These are phyloP conservation scores for Isoetes taiwanensis DNA, from an alignment of 75 land plant genomes.

Conservation along the genomic window DNA sequence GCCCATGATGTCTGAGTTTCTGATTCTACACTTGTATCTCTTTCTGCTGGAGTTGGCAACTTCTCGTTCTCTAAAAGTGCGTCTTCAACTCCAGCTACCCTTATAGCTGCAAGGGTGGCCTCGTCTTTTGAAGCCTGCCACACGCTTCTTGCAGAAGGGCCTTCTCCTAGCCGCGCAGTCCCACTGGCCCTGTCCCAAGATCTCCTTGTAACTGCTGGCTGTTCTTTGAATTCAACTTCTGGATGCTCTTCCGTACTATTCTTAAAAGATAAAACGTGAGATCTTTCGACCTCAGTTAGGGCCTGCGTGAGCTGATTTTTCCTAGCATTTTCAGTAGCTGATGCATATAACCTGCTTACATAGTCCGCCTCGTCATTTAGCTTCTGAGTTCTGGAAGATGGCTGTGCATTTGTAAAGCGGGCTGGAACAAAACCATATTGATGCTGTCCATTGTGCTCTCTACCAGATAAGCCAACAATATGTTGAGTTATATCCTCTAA, in stretches of 20 bases:
- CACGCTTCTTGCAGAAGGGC: slow-evolving; percentile 94
- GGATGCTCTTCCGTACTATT: slow-evolving; percentile 33
- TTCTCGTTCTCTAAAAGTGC: slow-evolving; percentile 5
- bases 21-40: slow-evolving; percentile 36
- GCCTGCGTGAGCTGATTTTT: slow-evolving; percentile 10
- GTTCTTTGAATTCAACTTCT: too few relatives aligned
- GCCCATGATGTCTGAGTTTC: slow-evolving; percentile 42
- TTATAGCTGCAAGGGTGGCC: slow-evolving; percentile 88
- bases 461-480: too few relatives aligned
- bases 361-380: too few relatives aligned
- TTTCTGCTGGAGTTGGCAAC: slow-evolving; percentile 21
- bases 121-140: slow-evolving; percentile 99
- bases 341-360: too few relatives aligned
- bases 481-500: slow-evolving; percentile 79
- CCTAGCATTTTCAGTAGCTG: too few relatives aligned
- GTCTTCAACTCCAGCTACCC: slow-evolving; percentile 92
- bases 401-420: too few relatives aligned
- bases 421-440: too few relatives aligned
- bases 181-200: slow-evolving; percentile 75
- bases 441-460: too few relatives aligned
- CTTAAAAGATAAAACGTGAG: slow-evolving; percentile 11
- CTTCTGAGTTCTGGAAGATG: too few relatives aligned
- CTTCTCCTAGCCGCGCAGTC: slow-evolving; percentile 77
- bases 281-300: slow-evolving; percentile 26
- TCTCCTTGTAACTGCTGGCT: slow-evolving; percentile 46